Evolutionary conservation across 2,329 filamentous ascomycete genomes (phyloP), one percentile per base, ranked within the genome.

Genomic region (Triangularia verruculosa): DNA sequence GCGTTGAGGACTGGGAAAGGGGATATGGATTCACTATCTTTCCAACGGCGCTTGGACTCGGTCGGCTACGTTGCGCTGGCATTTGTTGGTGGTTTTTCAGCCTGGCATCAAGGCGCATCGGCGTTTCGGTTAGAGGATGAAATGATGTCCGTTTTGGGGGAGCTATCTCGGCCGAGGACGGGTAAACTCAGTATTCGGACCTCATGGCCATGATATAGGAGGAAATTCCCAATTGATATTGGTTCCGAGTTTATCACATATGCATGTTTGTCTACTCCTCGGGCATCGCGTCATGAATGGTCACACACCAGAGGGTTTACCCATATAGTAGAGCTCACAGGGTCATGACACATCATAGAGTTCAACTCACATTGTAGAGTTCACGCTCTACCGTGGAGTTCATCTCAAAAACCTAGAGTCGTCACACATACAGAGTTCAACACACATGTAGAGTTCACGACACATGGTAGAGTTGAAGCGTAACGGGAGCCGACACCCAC

Each of bases 51-150:
- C 60, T 63, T 64, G 63, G 55, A 64, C 66, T 64, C 56, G 64
- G 57, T 54, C 20, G 61, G 43, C 8, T 54, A 59, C 24, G 52
- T 61, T 57, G 22, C 22, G 43, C 34, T n/a, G 34, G 30, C 58
- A 27, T 30, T 22, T 30, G 32, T n/a, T 22, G 30, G 53, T 64
- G 39, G 65, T 51, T 61, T 57, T 57, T 53, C 15, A 57, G 61
- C 63, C 62, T 64, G 63, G 64, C 62, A 63, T 66, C 63, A 62
- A 55, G 67, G 68, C 57, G 63, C 64, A 64, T 28, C 60, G 66
- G 65, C 65, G 68, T 69, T 69, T 47, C 59, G 65, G 67, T 68
- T 13, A 13, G 51, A 54, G 51, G 3, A 27, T 54, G 51, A 27
- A 15, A 68, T 63, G 62, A 66, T 67, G 34, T 60, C 61, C 34